Conservation (phyloP, 305 asterid species). For the Rubia tinctorum region DNA sequence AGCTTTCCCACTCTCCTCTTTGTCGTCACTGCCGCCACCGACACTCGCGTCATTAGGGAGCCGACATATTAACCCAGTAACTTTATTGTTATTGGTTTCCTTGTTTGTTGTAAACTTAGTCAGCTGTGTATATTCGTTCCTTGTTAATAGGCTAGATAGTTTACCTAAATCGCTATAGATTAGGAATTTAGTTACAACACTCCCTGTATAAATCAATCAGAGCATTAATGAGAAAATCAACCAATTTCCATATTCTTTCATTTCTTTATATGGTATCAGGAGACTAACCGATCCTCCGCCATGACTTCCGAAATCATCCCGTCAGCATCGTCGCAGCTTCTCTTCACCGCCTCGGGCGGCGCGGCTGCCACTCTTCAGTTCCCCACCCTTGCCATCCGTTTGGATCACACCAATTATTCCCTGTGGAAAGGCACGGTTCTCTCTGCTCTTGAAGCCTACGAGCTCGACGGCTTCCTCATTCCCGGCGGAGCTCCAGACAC, state of each 20-base stretch:
- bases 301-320: no score
- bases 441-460: neutral
- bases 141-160: no score
- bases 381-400: neutral
- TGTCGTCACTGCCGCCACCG: slow-evolving; percentile 94
- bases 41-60: slow-evolving; percentile 88
- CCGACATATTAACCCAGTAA: no score
- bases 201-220: neutral
- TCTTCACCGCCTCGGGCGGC: neutral
- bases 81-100: no score
- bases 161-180: no score
- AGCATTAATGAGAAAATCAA: neutral
- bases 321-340: neutral
- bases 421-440: neutral
- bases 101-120: no score
- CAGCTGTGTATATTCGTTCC: no score
- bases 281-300: neutral
- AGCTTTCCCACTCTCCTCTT: slow-evolving; percentile 82
- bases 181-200: no score
- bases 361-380: neutral
- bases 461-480: no score
- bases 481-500: no score
- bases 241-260: neutral
- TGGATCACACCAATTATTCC: neutral
- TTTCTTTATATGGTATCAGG: neutral